Evolutionary conservation across 495 filamentous ascomycete species (phyloP).

Genomic region (Tuber microsphaerosporum): DNA sequence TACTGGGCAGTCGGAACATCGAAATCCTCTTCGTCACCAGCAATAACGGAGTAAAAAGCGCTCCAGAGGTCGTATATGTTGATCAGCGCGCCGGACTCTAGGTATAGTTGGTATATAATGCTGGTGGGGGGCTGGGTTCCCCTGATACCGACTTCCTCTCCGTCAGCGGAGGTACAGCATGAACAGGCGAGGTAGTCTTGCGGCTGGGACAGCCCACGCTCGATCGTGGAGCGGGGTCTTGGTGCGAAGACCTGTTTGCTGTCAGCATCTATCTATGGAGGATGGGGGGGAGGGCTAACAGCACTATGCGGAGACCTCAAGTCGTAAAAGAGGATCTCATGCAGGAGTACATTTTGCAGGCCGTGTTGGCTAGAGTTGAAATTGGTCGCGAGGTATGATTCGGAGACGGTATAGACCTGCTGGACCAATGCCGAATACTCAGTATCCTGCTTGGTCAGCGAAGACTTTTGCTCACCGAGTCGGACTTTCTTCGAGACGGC

Average conservation of each 20-base stretch:
- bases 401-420: conserved; percentile 52
- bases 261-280: conserved; percentile 2
- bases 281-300: conserved; percentile 14
- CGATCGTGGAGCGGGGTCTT: conserved; percentile 66
- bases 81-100: conserved; percentile 78
- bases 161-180: conserved; percentile 52
- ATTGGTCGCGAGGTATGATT: conserved; percentile 48
- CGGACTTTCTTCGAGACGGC: conserved; percentile 81
- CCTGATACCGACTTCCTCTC: conserved; percentile 43
- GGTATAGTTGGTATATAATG: conserved; percentile 82
- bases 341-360: conserved; percentile 59
- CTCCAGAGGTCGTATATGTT: conserved; percentile 87
- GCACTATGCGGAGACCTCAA: conserved; percentile 69
- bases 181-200: conserved; percentile 78
- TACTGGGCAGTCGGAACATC: conserved; percentile 42
- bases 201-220: conserved; percentile 70
- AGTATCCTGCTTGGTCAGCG: conserved; percentile 64
- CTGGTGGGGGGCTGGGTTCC: conserved; percentile 68
- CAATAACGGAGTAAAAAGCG: conserved; percentile 71
- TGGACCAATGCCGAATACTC: conserved; percentile 70
- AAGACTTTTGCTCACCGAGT: conserved; percentile 70
- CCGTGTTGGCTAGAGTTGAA: conserved; percentile 43
- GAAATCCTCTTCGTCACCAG: conserved; percentile 53
- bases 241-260: conserved; percentile 62
- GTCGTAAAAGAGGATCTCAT: conserved; percentile 82